Percentiles rank a stretch among this genome's conserved stretches.
Evolutionary conservation across 2,329 filamentous ascomycete species (phyloP).

Genomic region (Cladophialophora bantiana): DNA sequence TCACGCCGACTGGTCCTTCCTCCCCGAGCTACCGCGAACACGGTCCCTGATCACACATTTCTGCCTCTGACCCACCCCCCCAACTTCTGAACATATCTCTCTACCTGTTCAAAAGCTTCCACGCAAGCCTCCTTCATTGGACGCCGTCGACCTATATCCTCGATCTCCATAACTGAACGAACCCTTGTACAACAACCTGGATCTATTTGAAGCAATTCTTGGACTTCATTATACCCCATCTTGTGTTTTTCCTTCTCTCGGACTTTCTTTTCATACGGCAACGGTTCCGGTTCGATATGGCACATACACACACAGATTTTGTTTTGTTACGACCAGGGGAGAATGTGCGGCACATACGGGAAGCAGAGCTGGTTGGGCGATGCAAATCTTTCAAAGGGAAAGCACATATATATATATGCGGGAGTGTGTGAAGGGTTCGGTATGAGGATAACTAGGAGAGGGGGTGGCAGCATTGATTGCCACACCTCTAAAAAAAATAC

Average conservation of each 20-base stretch:
- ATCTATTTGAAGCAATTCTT: background rate
- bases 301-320: background rate
- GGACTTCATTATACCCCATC: constrained; percentile 8
- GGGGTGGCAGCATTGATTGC: no score
- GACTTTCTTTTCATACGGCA: background rate
- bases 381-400: background rate
- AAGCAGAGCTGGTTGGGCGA: background rate
- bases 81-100: background rate
- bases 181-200: constrained; percentile 1
- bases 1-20: background rate
- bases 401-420: background rate
- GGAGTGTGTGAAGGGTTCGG: background rate
- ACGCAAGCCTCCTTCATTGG: background rate
- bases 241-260: background rate
- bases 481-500: background rate
- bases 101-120: background rate
- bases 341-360: background rate
- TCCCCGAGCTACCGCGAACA: background rate
- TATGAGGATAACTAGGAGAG: background rate
- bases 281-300: constrained; percentile 1
- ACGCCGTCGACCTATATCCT: background rate
- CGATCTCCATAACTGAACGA: background rate
- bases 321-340: background rate
- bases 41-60: background rate
- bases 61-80: background rate